Conservation (phyloP, 495 filamentous ascomycete species). For the Letharia lupina region DNA sequence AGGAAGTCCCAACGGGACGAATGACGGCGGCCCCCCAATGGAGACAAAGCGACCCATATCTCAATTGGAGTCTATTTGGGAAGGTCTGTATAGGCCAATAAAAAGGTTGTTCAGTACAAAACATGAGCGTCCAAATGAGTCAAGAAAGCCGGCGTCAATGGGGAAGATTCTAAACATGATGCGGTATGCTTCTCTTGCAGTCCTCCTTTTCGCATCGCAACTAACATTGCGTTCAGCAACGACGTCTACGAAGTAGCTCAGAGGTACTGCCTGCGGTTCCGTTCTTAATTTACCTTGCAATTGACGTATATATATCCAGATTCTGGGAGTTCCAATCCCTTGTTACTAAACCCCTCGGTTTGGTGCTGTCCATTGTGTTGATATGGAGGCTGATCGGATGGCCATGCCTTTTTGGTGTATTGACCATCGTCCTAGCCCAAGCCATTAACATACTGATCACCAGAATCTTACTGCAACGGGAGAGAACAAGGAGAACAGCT, state of each 20-base stretch:
- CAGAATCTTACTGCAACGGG: conserved; percentile 50
- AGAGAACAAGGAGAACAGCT: conserved; percentile 53
- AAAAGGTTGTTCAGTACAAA: background rate
- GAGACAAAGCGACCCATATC: background rate
- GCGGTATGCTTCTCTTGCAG: conserved; percentile 33
- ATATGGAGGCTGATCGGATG: conserved; percentile 71
- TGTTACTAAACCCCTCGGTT: conserved; percentile 57
- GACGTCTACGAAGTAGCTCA: conserved; percentile 82
- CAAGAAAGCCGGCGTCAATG: conserved; percentile 58
- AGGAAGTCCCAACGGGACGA: background rate
- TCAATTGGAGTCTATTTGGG: background rate
- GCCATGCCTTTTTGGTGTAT: conserved; percentile 64
- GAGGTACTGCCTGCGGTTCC: conserved; percentile 25
- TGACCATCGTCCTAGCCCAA: conserved; percentile 57
- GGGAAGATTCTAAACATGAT: conserved; percentile 80
- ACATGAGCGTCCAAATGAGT: conserved; percentile 23
- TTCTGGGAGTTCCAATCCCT: conserved; percentile 75
- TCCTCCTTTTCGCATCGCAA: background rate
- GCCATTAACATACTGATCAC: conserved; percentile 54
- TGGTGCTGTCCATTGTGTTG: conserved; percentile 57
- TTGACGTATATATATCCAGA: conserved; percentile 19
- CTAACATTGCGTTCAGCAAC: conserved; percentile 29
- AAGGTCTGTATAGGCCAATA: background rate
- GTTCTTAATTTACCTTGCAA: background rate
- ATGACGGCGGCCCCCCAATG: background rate